Conservation (phyloP, 495 filamentous ascomycete genomes). For the Xylaria castorea region DNA sequence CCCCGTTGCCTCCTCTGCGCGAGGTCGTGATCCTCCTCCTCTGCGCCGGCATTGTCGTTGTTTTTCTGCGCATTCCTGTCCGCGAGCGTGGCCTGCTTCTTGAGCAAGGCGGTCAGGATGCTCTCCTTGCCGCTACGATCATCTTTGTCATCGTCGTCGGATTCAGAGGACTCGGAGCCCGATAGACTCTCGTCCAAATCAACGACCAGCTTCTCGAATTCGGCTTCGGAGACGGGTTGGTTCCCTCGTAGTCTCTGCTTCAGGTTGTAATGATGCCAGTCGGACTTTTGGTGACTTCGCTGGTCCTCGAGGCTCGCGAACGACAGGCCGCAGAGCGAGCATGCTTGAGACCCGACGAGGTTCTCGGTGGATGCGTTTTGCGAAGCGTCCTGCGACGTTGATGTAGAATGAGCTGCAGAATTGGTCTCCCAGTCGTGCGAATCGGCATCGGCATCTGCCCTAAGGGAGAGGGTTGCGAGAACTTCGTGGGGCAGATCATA, state of each 20-base stretch:
- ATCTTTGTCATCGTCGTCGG: constrained; percentile 59
- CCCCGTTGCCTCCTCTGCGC: constrained; percentile 55
- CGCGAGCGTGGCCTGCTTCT: constrained; percentile 78
- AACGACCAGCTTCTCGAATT: constrained; percentile 85
- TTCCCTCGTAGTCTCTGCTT: constrained; percentile 83
- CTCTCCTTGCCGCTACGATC: constrained; percentile 54
- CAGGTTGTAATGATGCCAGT: constrained; percentile 91
- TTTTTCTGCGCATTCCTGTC: constrained; percentile 40
- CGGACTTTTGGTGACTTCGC: constrained; percentile 83
- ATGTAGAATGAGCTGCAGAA: constrained; percentile 25
- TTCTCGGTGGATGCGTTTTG: constrained; percentile 35
- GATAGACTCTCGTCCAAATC: constrained; percentile 91
- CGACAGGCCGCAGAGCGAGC: constrained; percentile 76
- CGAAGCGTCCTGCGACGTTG: constrained; percentile 49
- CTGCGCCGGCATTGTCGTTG: constrained; percentile 32
- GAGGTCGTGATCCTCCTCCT: constrained; percentile 58
- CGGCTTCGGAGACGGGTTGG: constrained; percentile 70
- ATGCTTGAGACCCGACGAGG: constrained; percentile 72
- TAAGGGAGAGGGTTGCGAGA: constrained; percentile 70
- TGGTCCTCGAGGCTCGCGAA: constrained; percentile 81
- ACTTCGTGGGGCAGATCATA: constrained; percentile 86
- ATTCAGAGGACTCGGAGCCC: constrained; percentile 68
- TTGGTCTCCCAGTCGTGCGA: constrained; percentile 37
- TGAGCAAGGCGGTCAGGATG: constrained; percentile 73
- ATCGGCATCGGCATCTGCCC: constrained; percentile 51